phyloP scores from a whole-genome alignment of 2,329 filamentous ascomycete species.

The Paracoccidioides brasiliensis region DNA sequence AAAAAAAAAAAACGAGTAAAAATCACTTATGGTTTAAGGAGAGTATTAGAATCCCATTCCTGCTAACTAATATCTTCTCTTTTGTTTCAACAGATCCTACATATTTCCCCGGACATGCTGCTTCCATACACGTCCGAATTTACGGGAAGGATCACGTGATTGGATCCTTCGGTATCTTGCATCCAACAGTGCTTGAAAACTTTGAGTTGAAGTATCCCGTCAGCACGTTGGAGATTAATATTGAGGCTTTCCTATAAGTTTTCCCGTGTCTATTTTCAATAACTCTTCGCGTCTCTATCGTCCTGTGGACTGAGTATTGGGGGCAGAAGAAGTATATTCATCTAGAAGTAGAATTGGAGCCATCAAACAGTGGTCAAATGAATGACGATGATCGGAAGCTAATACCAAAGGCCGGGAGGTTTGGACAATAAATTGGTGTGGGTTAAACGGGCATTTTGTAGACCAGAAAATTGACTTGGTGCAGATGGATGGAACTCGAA shows the following conservation, averaged over 20 bases:
- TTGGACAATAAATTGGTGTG: too few relatives aligned
- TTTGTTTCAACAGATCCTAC: conserved; percentile 46
- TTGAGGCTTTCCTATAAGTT: conserved; percentile 75
- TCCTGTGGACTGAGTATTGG: background rate
- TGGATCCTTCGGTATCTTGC: conserved; percentile 85
- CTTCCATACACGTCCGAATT: conserved; percentile 66
- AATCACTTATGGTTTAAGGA: too few relatives aligned
- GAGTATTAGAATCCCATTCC: too few relatives aligned
- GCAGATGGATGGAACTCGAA: background rate
- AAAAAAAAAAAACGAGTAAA: too few relatives aligned
- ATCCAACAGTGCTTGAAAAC: conserved; percentile 84
- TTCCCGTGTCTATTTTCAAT: background rate
- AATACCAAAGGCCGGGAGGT: too few relatives aligned
- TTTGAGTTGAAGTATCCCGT: conserved; percentile 89
- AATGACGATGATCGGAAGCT: too few relatives aligned
- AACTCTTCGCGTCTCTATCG: too few relatives aligned
- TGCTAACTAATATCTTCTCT: background rate
- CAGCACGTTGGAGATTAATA: conserved; percentile 85
- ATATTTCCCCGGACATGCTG: conserved; percentile 83
- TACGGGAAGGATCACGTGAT: conserved; percentile 62
- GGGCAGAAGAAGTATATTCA: too few relatives aligned
- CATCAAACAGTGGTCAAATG: too few relatives aligned
- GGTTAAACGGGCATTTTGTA: background rate
- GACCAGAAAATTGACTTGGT: background rate
- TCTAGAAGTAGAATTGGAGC: too few relatives aligned